A percentile compares a stretch with the other conserved stretches of the same genome.
Conservation (phyloP, 306 rosid species). For the Arachis hypogaea region DNA sequence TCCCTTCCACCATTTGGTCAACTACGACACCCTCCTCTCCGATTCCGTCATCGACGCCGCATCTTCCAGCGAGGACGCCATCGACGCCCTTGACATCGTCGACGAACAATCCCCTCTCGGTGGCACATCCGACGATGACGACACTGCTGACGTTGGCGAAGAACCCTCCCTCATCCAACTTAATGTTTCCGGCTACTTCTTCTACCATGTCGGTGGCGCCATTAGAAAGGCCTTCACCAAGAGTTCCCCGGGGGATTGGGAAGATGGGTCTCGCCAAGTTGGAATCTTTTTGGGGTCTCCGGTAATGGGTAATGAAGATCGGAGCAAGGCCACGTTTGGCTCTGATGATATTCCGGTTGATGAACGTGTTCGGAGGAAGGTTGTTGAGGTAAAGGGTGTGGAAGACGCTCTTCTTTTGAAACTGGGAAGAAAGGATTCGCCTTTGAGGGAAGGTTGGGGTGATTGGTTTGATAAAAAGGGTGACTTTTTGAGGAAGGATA, state of each 20-base stretch:
- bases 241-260: slow-evolving; percentile 60
- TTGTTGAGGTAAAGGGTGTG: slow-evolving; percentile 50
- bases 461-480: slow-evolving; percentile 86
- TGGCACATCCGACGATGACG: slow-evolving; percentile 55
- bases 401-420: slow-evolving; percentile 88
- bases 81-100: slow-evolving; percentile 71
- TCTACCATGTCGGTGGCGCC: slow-evolving; percentile 68
- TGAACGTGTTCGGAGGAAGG: slow-evolving; percentile 60
- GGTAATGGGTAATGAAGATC: slow-evolving; percentile 46
- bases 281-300: slow-evolving; percentile 45
- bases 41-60: slow-evolving; percentile 48
- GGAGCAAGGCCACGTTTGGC: slow-evolving; percentile 59
- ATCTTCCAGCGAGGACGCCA: slow-evolving; percentile 59
- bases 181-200: slow-evolving; percentile 59
- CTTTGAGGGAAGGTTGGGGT: slow-evolving; percentile 92
- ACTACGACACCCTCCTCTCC: slow-evolving; percentile 56
- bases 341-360: slow-evolving; percentile 88
- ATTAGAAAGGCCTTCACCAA: slow-evolving; percentile 57
- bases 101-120: slow-evolving; percentile 41
- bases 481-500: slow-evolving; percentile 79
- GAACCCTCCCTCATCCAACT: slow-evolving; percentile 45
- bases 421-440: slow-evolving; percentile 61
- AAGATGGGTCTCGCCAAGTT: slow-evolving; percentile 38
- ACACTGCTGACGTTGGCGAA: slow-evolving; percentile 54
- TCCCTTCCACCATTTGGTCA: slow-evolving; percentile 22